These are phyloP conservation scores for Coemansia sp. DNA, from an alignment of 192 early-diverging fungal genomes.

Conservation along the genomic window DNA sequence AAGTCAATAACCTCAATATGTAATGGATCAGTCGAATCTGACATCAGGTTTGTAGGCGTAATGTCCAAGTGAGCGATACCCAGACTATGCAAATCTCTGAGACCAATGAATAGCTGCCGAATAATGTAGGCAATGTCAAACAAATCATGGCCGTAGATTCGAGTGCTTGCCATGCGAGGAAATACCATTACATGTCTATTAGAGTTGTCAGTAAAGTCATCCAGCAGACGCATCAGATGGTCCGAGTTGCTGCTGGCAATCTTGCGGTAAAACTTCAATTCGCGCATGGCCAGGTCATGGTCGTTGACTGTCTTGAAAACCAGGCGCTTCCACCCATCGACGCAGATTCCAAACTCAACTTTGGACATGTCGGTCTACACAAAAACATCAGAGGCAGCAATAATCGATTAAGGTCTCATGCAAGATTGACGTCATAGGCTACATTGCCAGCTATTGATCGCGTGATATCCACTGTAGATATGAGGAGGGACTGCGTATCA, in stretches of 20 bases:
- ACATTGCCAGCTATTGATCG: too few relatives aligned
- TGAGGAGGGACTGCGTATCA: background rate
- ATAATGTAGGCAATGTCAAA: constrained; percentile 55
- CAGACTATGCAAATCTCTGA: constrained; percentile 61
- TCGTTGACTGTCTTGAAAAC: constrained; percentile 67
- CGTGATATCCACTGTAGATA: background rate
- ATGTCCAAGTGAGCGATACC: constrained; percentile 71
- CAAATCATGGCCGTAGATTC: constrained; percentile 56
- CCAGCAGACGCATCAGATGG: constrained; percentile 59
- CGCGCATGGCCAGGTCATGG: constrained; percentile 54
- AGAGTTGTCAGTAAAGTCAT: constrained; percentile 61
- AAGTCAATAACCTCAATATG: constrained; percentile 72
- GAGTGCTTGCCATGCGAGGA: constrained; percentile 56
- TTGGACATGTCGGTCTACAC: constrained; percentile 57
- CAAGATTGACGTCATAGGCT: too few relatives aligned
- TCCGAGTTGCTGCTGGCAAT: constrained; percentile 39
- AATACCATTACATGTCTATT: constrained; percentile 62
- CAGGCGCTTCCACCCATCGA: constrained; percentile 58
- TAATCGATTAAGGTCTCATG: background rate
- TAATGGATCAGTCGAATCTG: constrained; percentile 48
- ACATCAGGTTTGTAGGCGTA: constrained; percentile 64
- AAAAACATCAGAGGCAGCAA: background rate
- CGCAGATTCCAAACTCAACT: constrained; percentile 65
- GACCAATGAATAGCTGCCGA: constrained; percentile 56
- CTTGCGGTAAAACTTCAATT: constrained; percentile 56